Evolutionary conservation across 345 rosid species (phyloP), one percentile per base, ranked within the genome.

Genomic region (Laguncularia racemosa): DNA sequence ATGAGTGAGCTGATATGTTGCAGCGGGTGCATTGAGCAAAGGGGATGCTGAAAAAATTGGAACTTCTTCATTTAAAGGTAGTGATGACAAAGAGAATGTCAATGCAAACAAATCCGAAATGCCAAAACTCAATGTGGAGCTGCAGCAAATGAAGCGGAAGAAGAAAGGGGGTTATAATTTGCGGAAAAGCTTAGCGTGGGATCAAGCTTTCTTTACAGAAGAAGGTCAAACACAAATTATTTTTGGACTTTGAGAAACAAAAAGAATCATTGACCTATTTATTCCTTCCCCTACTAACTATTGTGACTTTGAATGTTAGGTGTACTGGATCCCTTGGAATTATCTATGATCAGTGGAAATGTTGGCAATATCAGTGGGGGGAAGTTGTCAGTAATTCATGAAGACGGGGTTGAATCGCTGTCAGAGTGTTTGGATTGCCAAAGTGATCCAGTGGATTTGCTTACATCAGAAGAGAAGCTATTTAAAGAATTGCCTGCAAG

Each of bases 181-280:
- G 74, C 77, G 96, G 44, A 89, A 89, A 65, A 93, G 99, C 76
- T 75, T 93, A 67, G 99, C 99, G 0, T 89, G 97, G 99, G 73
- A 93, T 50, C 73, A 73, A 51, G 97, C 97, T 55, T 89, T 92
- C 64, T 81, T 83, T 52, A 89, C 96, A 4, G 99, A 89, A 66
- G 97, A 83, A 84, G 99, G 99, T 92, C 40, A 13, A 53, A 40
- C 19, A 20, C n/a, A 38, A 15, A 16, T n/a, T 45, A 58, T n/a
- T 16, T 20, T 26, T 47, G 20, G 20, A 51, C 28, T 17, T 18
- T 48, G 43, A 19, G 54, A 16, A 44, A 58, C 13, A 43, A 16
- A 33, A 33, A 4, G 40, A 7, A 33, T 33, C 40, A 6, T 7
- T 33, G 40, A 33, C 9, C 9, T 33, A 1, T 9, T 33, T 33